These are phyloP conservation scores for Nicotiana benthamiana DNA, from an alignment of 257 asterid species.

Conservation along the genomic window DNA sequence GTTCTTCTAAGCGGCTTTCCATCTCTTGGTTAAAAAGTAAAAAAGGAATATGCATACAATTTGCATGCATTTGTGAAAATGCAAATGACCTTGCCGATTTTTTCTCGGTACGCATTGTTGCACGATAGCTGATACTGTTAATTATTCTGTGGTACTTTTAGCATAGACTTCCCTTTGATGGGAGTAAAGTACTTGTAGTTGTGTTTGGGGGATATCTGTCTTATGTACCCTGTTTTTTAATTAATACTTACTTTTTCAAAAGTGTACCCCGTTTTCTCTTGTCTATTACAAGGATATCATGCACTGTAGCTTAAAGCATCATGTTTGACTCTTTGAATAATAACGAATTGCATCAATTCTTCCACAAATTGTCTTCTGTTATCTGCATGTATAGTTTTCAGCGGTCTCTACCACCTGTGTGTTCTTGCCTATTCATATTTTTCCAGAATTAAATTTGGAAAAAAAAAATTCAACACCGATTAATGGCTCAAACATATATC, in stretches of 20 bases:
- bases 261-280: not conserved
- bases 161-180: not conserved
- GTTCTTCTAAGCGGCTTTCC: not conserved
- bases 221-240: not conserved
- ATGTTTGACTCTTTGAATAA: not conserved
- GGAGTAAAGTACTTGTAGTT: not conserved
- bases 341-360: not conserved
- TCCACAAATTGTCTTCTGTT: not conserved
- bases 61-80: not conserved
- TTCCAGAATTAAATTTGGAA: not conserved
- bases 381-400: not conserved
- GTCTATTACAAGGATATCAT: not conserved
- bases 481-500: not conserved
- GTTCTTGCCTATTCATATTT: not conserved
- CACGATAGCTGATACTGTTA: not conserved
- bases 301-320: not conserved
- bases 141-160: not conserved
- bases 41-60: not conserved
- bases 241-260: not conserved
- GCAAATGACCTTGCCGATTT: not conserved
- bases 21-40: not conserved
- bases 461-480: not conserved
- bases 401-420: not conserved
- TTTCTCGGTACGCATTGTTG: not conserved
- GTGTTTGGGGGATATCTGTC: not conserved